Conservation (phyloP, 2,329 filamentous ascomycete species). For the Cercospora sp. region DNA sequence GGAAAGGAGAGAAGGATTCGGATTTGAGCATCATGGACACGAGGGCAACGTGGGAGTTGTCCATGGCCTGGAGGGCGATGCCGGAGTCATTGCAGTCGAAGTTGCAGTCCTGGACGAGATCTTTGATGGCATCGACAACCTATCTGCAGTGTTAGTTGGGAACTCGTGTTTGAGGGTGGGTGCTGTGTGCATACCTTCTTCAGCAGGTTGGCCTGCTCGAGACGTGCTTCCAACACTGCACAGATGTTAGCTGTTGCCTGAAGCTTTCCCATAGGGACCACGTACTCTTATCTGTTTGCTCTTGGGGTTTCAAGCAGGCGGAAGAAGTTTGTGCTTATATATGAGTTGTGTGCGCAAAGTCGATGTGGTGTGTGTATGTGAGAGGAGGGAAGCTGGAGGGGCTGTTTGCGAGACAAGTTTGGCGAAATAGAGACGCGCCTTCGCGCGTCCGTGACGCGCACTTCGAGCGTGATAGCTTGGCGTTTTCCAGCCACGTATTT, state of each 20-base stretch:
- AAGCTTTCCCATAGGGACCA: not conserved
- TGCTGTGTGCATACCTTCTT: constrained; percentile 72
- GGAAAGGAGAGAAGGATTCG: constrained; percentile 90
- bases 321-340: not conserved
- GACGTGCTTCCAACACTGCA: constrained; percentile 90
- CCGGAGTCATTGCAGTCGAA: constrained; percentile 99
- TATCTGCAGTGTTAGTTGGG: constrained; percentile 43
- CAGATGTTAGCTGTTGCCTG: constrained; percentile 23
- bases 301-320: not conserved
- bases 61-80: constrained; percentile 98
- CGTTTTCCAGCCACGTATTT: not conserved
- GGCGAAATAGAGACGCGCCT: constrained; percentile 4
- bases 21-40: constrained; percentile 99
- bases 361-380: not conserved
- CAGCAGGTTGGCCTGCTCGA: constrained; percentile 88
- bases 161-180: no score
- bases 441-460: not conserved
- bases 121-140: constrained; percentile 99
- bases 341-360: not conserved
- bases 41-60: constrained; percentile 98
- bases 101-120: constrained; percentile 99
- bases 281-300: constrained; percentile 21
- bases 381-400: constrained; percentile 1
- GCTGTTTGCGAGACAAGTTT: constrained; percentile 1
- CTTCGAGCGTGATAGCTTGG: not conserved